Percentiles rank a stretch among this genome's conserved stretches.
Conservation (phyloP, 2,329 filamentous ascomycete genomes). For the Chaetothyriales sp. region DNA sequence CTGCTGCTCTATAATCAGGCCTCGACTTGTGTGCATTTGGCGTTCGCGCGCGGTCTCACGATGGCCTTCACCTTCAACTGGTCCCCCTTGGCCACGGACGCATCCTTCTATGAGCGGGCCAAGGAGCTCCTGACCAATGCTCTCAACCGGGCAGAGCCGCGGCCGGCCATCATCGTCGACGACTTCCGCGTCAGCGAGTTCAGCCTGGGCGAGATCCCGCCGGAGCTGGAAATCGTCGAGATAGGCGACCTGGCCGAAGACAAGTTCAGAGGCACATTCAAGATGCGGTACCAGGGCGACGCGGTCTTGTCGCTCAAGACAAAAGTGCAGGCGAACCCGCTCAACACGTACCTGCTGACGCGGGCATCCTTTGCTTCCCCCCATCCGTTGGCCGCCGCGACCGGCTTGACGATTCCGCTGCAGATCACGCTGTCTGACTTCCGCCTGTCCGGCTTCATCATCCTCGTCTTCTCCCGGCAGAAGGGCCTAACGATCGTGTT, state of each 20-base stretch:
- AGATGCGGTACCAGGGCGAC: constrained; percentile 95
- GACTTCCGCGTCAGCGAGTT: constrained; percentile 86
- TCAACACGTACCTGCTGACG: constrained; percentile 88
- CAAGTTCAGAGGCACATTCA: constrained; percentile 94
- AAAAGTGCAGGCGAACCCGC: constrained; percentile 89
- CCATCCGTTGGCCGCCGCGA: constrained; percentile 70
- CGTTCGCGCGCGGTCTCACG: not conserved
- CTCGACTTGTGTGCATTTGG: not conserved
- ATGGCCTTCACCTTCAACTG: constrained; percentile 99
- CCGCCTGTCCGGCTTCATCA: constrained; percentile 90
- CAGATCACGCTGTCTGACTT: constrained; percentile 95
- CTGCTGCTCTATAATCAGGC: not conserved
- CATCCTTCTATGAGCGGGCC: constrained; percentile 73
- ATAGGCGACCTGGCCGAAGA: constrained; percentile 96
- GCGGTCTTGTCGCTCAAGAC: constrained; percentile 91
- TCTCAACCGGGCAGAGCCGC: constrained; percentile 93
- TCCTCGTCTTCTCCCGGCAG: constrained; percentile 91
- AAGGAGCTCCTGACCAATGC: constrained; percentile 88
- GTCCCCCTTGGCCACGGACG: constrained; percentile 95
- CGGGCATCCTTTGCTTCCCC: constrained; percentile 88
- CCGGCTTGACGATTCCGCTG: constrained; percentile 87
- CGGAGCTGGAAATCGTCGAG: constrained; percentile 90
- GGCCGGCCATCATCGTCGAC: constrained; percentile 97
- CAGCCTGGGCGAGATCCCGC: constrained; percentile 86
- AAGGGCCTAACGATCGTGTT: constrained; percentile 95